Evolutionary conservation across 768 basidiomycete genomes (phyloP), one percentile per base, ranked within the genome.

Genomic region (Podaxis sp.): DNA sequence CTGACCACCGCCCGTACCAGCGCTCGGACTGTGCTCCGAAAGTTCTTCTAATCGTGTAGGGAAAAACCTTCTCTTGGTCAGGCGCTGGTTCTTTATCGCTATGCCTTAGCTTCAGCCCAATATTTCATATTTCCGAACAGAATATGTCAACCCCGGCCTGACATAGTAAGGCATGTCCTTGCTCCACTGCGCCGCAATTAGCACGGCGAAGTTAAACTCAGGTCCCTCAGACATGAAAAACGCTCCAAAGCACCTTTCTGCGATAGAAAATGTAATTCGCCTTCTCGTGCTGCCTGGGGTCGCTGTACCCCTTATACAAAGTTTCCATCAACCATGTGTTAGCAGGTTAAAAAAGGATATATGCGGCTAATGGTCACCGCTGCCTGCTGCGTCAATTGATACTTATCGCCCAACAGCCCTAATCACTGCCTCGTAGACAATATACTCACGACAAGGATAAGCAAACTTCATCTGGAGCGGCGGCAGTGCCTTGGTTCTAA

Each of bases 81-180:
- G 28, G n/a, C 25, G 37, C 32, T 25, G 36, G 35, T 21, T 37
- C 44, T 25, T 35, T 35, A 50, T 57, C 57, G 16, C 13, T 38
- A 40, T 9, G n/a, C 16, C 23, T 47, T 50, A 48, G 46, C 42
- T 50, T 50, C 23, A 27, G 36, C 32, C 35, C 18, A 38, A 32
- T 32, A 57, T 32, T 11, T 5, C 27, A n/a, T 57, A 50, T 53
- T 57, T 53, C 59, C 21, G 59, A 59, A 40, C 59, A 59, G 59
- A 59, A 59, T 44, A 53, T 25, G 59, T 53, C 59, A 59, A 32
- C 13, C 27, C 27, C 7, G 25, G 11, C 11, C 32, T 53, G 27
- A 52, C 58, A 52, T 32, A 36, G 32, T 25, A n/a, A 37, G 21
- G 52, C 21, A 54, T n/a, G 42, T 44, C 16, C 18, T 16, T 18